phyloP scores from a whole-genome alignment of 139 green algal genomes.

The Klebsormidium nitens region DNA sequence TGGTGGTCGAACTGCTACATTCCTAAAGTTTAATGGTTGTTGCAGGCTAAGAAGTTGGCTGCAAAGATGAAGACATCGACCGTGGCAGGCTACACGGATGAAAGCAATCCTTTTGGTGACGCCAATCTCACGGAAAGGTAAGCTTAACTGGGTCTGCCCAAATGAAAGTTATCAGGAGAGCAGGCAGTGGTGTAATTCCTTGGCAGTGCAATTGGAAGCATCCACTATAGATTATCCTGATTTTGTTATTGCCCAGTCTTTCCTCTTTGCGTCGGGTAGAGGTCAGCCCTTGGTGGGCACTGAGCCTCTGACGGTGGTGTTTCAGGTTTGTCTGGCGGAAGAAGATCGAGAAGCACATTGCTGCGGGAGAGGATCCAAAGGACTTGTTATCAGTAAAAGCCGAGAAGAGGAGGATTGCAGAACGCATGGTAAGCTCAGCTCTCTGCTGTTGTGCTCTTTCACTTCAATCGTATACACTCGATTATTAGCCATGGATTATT shows the following conservation, averaged over 20 bases:
- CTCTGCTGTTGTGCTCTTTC: background rate
- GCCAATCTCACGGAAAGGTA: slow-evolving; percentile 51
- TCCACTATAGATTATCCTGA: background rate
- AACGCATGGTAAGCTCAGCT: slow-evolving; percentile 49
- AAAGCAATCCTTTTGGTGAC: slow-evolving; percentile 73
- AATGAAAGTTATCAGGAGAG: background rate
- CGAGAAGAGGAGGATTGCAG: slow-evolving; percentile 48
- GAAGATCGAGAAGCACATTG: slow-evolving; percentile 83
- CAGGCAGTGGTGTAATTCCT: background rate
- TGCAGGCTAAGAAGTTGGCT: slow-evolving; percentile 25
- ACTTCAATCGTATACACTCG: background rate
- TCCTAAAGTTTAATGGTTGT: background rate
- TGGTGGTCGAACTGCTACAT: background rate
- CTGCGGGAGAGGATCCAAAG: slow-evolving; percentile 46
- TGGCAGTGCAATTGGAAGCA: background rate
- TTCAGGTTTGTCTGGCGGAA: slow-evolving; percentile 87
- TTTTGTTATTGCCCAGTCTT: slow-evolving; percentile 7
- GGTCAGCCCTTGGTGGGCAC: background rate
- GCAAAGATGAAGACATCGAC: slow-evolving; percentile 13
- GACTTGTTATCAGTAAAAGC: slow-evolving; percentile 61
- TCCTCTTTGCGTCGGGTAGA: background rate
- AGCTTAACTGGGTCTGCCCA: background rate
- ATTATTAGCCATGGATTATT: too few species aligned
- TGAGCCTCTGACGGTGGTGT: background rate
- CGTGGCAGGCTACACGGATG: slow-evolving; percentile 59